Percentiles rank a stretch among this genome's conserved stretches.
phyloP scores from a whole-genome alignment of 1,284 basidiomycete genomes.

The Cutaneotrichosporon sp. region DNA sequence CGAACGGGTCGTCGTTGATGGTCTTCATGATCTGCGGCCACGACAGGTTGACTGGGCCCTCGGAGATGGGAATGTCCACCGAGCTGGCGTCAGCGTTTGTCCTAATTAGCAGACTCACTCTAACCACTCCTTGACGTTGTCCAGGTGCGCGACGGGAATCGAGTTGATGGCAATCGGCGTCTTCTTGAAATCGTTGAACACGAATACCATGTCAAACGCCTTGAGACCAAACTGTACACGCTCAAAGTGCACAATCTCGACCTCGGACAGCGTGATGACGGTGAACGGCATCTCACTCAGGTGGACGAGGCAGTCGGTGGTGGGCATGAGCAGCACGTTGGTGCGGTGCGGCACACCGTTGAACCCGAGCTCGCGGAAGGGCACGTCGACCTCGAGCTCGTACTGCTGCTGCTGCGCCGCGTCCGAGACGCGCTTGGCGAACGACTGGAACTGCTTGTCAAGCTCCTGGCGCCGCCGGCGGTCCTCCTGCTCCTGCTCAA shows the following conservation, averaged over 20 bases:
- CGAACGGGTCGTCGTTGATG: conserved; percentile 89
- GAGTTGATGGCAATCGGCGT: conserved; percentile 90
- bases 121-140: conserved; percentile 97
- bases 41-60: conserved; percentile 95
- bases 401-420: conserved; percentile 64
- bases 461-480: conserved; percentile 78
- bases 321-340: conserved; percentile 89
- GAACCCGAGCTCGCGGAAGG: conserved; percentile 95
- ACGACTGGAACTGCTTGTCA: conserved; percentile 92
- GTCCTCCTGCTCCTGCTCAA: conserved; percentile 98
- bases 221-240: conserved; percentile 95
- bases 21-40: conserved; percentile 99
- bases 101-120: conserved; percentile 59
- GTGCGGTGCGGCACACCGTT: conserved; percentile 95
- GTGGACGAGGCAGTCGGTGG: conserved; percentile 94
- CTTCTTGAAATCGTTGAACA: conserved; percentile 94
- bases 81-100: conserved; percentile 56
- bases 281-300: conserved; percentile 94
- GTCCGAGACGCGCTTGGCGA: conserved; percentile 88
- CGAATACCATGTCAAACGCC: conserved; percentile 94
- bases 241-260: conserved; percentile 94
- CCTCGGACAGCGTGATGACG: conserved; percentile 88
- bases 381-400: conserved; percentile 87
- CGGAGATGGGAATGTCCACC: conserved; percentile 92
- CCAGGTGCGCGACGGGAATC: conserved; percentile 81